Base-by-base conservation (phyloP, 2,329 filamentous ascomycete genomes). In the Fonsecaea erecta region DNA sequence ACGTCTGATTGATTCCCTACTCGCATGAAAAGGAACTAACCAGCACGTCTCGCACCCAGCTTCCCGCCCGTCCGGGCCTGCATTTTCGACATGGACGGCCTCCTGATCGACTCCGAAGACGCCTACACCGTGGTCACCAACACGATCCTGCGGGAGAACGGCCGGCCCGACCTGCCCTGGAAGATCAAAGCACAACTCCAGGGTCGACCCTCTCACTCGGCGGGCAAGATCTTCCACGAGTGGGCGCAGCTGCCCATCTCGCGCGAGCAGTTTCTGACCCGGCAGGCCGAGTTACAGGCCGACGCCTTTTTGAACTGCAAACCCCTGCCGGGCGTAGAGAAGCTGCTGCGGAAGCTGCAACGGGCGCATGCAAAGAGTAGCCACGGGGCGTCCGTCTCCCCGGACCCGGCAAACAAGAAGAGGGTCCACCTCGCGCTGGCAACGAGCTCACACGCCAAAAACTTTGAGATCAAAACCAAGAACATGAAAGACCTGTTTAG, bases 41-140 rank as follows among this genome's bases (percentile, higher is more conserved):
- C 43, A 24, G 37, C 16, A 40, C 1, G 6, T 8, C 37, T 11
- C 37, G 16, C n/a, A 1, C 18, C 9, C 14, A 61, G 90, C 75
- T 88, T 93, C 77, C 90, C 91, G 21, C 88, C 90, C 53, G 84
- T 98, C 65, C 86, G 93, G 72, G 95, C 94, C 71, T 97, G 93
- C 78, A 88, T 99, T 70, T 98, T 99, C 77, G 95, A 99, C 82
- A 97, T 98, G 93, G 95, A 99, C 78, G 95, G 95, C 66, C 89
- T 99, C 37, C 86, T 99, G 21, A 90, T 99, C 75, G 89, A 98
- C 79, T 93, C 91, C 35, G 95, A 98, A 82, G 95, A 98, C 75
- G 82, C 87, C 64, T 98, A 98, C 82, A 95, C 92, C 0, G 76
- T 86, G 28, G 90, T 91, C 78, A 90, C 93, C 67, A 97, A 99